A percentile compares a stretch with the other conserved stretches of the same genome.
phyloP scores from a whole-genome alignment of 2,329 filamentous ascomycete species.

The Emergomyces africanus region DNA sequence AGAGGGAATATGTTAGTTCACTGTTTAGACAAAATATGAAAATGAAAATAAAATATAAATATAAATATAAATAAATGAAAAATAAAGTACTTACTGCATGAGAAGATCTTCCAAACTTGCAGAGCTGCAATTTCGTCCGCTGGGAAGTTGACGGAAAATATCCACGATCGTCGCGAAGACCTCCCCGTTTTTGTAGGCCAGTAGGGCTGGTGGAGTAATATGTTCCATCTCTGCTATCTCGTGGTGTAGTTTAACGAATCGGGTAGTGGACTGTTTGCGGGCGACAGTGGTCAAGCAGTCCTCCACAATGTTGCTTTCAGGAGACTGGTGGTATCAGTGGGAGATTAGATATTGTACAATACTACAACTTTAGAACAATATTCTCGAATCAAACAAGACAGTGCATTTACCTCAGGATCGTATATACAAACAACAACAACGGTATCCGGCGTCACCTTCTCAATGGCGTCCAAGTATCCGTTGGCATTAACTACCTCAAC shows the following conservation, averaged over 20 bases:
- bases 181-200: slow-evolving; percentile 82
- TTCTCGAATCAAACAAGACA: background rate
- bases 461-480: slow-evolving; percentile 92
- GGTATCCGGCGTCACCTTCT: slow-evolving; percentile 70
- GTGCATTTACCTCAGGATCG: slow-evolving; percentile 46
- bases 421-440: slow-evolving; percentile 89
- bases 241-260: slow-evolving; percentile 85
- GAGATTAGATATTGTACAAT: background rate
- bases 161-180: slow-evolving; percentile 84
- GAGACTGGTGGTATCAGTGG: slow-evolving; percentile 46
- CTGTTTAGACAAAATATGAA: too few species aligned
- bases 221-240: slow-evolving; percentile 90
- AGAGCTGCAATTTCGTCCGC: slow-evolving; percentile 37
- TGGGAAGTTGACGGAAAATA: slow-evolving; percentile 71
- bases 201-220: slow-evolving; percentile 70
- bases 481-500: slow-evolving; percentile 76
- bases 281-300: slow-evolving; percentile 65
- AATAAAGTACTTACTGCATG: slow-evolving; percentile 35
- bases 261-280: slow-evolving; percentile 53
- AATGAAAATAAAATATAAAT: too few species aligned
- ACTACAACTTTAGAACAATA: background rate
- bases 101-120: slow-evolving; percentile 46
- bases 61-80: background rate
- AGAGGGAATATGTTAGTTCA: slow-evolving; percentile 6
- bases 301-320: slow-evolving; percentile 67